Percentiles rank a stretch among this genome's conserved stretches.
Evolutionary conservation across 306 rosid species (phyloP).

Genomic region (Vigna radiata): DNA sequence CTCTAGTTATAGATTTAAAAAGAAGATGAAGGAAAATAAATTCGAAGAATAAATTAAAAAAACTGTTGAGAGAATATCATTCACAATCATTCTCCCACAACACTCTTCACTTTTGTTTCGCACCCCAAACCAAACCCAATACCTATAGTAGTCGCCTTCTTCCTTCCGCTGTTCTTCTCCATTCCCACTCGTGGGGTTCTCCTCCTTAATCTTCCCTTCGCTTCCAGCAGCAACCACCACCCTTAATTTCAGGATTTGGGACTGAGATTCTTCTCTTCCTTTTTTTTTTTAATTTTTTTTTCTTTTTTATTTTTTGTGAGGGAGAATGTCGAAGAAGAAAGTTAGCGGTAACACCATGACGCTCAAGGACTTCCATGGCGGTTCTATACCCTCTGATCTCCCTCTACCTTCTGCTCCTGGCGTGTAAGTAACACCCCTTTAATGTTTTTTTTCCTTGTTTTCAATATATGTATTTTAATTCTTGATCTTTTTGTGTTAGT

Average conservation of each 20-base stretch:
- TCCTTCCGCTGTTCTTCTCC: not conserved
- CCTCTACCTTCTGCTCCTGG: slow-evolving; percentile 99
- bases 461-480: not conserved
- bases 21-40: not conserved
- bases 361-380: slow-evolving; percentile 97
- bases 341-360: slow-evolving; percentile 92
- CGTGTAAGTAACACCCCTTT: slow-evolving; percentile 64
- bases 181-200: slow-evolving; percentile 25
- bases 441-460: not conserved
- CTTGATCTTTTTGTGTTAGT: not conserved
- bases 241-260: slow-evolving; percentile 18
- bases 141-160: slow-evolving; percentile 4
- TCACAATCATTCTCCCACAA: not conserved
- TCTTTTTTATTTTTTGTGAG: not conserved
- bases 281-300: not conserved
- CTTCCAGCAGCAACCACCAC: not conserved
- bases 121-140: not conserved
- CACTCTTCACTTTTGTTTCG: not conserved
- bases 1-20: too few relatives aligned
- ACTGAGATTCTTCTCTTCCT: not conserved
- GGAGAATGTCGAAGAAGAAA: slow-evolving; percentile 97
- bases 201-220: not conserved
- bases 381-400: slow-evolving; percentile 94
- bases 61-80: not conserved
- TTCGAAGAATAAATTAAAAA: not conserved